These are phyloP conservation scores for Berkeleyomyces rouxiae DNA, from an alignment of 2,329 filamentous ascomycete genomes.

Conservation along the genomic window DNA sequence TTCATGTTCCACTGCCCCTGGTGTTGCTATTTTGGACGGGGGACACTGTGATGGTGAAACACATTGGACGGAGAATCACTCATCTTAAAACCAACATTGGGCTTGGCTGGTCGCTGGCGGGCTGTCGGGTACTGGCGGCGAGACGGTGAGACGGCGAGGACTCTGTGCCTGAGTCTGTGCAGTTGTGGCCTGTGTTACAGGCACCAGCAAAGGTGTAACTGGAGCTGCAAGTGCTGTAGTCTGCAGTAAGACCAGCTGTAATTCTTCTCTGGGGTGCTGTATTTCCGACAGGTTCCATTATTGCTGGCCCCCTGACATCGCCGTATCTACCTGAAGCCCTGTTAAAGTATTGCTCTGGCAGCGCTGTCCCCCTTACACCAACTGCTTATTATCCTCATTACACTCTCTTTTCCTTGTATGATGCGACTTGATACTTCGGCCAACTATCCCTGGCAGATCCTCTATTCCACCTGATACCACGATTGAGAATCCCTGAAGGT, in stretches of 20 bases:
- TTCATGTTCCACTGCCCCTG: neutral
- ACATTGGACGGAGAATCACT: neutral
- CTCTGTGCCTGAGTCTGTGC: too few relatives aligned
- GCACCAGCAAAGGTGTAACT: too few relatives aligned
- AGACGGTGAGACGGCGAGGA: neutral
- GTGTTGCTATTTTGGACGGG: neutral
- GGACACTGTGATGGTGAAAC: neutral
- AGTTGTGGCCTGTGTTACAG: too few relatives aligned
- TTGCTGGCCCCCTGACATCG: too few relatives aligned
- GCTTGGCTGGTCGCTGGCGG: neutral
- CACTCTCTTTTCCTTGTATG: neutral
- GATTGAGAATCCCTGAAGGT: neutral
- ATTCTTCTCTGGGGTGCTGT: too few relatives aligned
- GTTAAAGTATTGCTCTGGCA: too few relatives aligned
- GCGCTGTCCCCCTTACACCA: too few relatives aligned
- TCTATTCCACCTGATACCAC: neutral
- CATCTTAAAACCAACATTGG: neutral
- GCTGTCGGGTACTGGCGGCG: neutral
- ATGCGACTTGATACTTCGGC: neutral
- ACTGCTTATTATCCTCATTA: too few relatives aligned
- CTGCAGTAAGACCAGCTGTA: too few relatives aligned
- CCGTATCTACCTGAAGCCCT: too few relatives aligned
- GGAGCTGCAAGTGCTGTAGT: too few relatives aligned
- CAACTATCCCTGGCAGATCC: neutral
- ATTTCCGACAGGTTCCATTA: too few relatives aligned